Evolutionary conservation across 2,329 filamentous ascomycete species (phyloP).

Genomic region (Claviceps digitariae): DNA sequence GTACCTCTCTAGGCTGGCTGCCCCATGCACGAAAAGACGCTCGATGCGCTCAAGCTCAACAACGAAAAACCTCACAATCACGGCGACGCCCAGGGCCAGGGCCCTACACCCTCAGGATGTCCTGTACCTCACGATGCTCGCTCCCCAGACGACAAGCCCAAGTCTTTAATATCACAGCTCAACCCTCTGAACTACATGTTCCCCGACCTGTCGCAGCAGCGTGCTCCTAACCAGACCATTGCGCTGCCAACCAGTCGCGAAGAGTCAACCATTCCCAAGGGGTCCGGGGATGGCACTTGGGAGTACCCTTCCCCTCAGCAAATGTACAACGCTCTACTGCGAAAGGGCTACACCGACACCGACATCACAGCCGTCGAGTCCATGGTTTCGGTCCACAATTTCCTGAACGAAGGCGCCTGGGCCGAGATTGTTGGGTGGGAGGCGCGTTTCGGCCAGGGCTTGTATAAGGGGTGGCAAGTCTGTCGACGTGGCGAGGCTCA

Average conservation of each 20-base stretch:
- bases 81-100: too few species aligned
- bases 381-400: constrained; percentile 98
- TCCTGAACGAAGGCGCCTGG: constrained; percentile 96
- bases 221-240: constrained; percentile 57
- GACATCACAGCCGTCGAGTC: constrained; percentile 85
- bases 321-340: constrained; percentile 97
- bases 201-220: constrained; percentile 66
- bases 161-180: constrained; percentile 40
- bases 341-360: constrained; percentile 92
- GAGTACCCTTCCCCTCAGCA: constrained; percentile 97
- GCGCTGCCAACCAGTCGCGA: constrained; percentile 70
- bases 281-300: constrained; percentile 69
- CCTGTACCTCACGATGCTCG: constrained; percentile 31
- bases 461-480: constrained; percentile 57
- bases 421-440: constrained; percentile 92
- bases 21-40: constrained; percentile 43
- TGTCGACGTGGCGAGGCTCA: constrained; percentile 64
- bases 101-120: constrained; percentile 24
- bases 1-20: constrained; percentile 30
- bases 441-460: constrained; percentile 62
- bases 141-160: constrained; percentile 19
- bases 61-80: constrained; percentile 14
- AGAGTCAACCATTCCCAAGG: constrained; percentile 80
- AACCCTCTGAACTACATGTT: constrained; percentile 93
- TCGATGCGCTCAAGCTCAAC: constrained; percentile 29